Conservation (phyloP, 1,139 yeast species). For the Pichia sp. region DNA sequence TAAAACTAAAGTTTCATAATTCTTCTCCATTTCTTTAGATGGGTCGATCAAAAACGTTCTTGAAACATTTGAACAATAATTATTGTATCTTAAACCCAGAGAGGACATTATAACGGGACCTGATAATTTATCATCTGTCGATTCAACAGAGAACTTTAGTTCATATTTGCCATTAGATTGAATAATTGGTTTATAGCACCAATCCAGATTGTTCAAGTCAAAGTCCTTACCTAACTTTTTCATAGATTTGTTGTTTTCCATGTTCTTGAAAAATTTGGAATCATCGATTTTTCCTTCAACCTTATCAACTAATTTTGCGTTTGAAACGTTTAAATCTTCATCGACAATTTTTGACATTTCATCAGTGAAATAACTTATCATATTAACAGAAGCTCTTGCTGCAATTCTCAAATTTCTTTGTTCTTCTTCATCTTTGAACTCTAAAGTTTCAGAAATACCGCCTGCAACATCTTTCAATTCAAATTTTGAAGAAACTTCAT, state of each 20-base stretch:
- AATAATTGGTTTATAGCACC: constrained; percentile 91
- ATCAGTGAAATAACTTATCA: constrained; percentile 80
- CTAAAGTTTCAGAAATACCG: constrained; percentile 56
- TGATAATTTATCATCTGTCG: constrained; percentile 60
- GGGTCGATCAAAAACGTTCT: constrained; percentile 92
- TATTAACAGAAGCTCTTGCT: constrained; percentile 67
- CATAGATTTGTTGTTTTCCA: constrained; percentile 51
- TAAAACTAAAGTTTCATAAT: constrained; percentile 68
- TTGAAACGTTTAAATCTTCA: constrained; percentile 73
- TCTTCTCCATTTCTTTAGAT: constrained; percentile 65
- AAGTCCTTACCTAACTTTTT: constrained; percentile 52
- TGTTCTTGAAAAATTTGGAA: constrained; percentile 49
- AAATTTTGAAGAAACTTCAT: constrained; percentile 32
- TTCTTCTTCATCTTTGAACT: constrained; percentile 77
- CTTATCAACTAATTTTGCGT: constrained; percentile 65
- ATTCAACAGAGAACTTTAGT: constrained; percentile 76
- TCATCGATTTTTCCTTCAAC: constrained; percentile 80
- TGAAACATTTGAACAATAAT: constrained; percentile 82
- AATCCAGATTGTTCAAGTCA: constrained; percentile 74
- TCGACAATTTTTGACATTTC: constrained; percentile 86
- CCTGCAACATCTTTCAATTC: constrained; percentile 49
- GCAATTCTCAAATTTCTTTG: constrained; percentile 61
- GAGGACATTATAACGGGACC: constrained; percentile 82
- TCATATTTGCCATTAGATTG: constrained; percentile 88
- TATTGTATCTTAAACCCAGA: constrained; percentile 79